A percentile compares a stretch with the other conserved stretches of the same genome.
Conservation (phyloP, 2,329 filamentous ascomycete genomes). For the Aspergillus caelatus region DNA sequence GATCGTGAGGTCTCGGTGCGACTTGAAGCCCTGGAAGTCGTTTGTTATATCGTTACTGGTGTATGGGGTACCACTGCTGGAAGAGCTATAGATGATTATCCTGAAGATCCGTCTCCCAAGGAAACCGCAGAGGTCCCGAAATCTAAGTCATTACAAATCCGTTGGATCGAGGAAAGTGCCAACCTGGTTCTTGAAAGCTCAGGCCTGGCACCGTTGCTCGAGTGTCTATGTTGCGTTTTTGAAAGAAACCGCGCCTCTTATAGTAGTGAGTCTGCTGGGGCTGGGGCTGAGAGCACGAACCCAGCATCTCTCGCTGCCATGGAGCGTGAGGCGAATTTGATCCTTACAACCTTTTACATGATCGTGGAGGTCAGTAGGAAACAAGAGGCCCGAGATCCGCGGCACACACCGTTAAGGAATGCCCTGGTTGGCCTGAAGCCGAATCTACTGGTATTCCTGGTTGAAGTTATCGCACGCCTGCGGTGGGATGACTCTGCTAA, state of each 20-base stretch:
- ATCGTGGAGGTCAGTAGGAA: slow-evolving; percentile 45
- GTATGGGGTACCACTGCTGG: slow-evolving; percentile 71
- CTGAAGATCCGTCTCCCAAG: slow-evolving; percentile 36
- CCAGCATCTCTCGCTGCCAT: slow-evolving; percentile 39
- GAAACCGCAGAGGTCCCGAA: slow-evolving; percentile 46
- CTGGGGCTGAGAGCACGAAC: slow-evolving; percentile 35
- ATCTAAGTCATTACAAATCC: slow-evolving; percentile 51
- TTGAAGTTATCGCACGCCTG: slow-evolving; percentile 68
- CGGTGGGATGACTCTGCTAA: slow-evolving; percentile 67
- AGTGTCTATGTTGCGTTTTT: slow-evolving; percentile 43
- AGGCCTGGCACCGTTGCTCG: slow-evolving; percentile 40
- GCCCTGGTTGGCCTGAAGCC: slow-evolving; percentile 62
- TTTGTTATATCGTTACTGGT: slow-evolving; percentile 64
- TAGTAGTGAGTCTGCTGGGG: slow-evolving; percentile 26
- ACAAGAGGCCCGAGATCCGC: slow-evolving; percentile 32
- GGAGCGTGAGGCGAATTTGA: slow-evolving; percentile 45
- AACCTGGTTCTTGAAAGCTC: slow-evolving; percentile 40
- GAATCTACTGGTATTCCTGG: slow-evolving; percentile 70
- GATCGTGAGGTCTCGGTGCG: slow-evolving; percentile 44
- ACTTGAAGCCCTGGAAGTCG: slow-evolving; percentile 49
- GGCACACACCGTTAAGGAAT: slow-evolving; percentile 30
- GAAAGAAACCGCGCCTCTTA: slow-evolving; percentile 37
- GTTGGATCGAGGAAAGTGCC: slow-evolving; percentile 50
- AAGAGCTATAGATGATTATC: slow-evolving; percentile 33
- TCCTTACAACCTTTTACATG: slow-evolving; percentile 48